Conservation (phyloP, 2,329 filamentous ascomycete genomes). For the Fusarium neocosmosporiellum region DNA sequence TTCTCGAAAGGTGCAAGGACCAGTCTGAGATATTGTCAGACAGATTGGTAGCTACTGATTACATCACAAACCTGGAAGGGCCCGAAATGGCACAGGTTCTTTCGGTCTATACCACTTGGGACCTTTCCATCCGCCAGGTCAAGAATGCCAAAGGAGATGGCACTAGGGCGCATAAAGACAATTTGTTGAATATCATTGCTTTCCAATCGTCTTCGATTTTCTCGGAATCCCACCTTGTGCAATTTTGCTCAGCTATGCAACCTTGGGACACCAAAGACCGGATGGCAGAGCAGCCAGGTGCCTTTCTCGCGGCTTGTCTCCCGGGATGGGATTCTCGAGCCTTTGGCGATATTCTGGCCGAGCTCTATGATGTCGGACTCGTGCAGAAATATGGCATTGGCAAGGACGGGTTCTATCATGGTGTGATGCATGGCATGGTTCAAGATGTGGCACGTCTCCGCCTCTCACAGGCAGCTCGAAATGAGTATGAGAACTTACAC, state of each 20-base stretch:
- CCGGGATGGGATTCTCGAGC: not conserved
- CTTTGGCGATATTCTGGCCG: not conserved
- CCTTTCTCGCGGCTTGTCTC: not conserved
- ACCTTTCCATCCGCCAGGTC: not conserved
- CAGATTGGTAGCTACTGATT: not conserved
- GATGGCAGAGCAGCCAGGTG: not conserved
- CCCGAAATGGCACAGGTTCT: not conserved
- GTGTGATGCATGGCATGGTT: not conserved
- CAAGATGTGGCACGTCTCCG: not conserved
- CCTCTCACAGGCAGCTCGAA: too few relatives aligned
- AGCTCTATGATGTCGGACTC: not conserved
- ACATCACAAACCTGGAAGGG: not conserved
- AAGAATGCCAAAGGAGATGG: not conserved
- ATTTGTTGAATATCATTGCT: not conserved
- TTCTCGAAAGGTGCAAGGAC: not conserved
- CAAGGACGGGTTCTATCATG: not conserved
- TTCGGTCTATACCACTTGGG: not conserved
- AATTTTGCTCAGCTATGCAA: not conserved
- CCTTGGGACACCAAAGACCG: not conserved
- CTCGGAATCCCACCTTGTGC: not conserved
- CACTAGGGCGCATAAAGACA: not conserved
- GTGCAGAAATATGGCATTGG: not conserved
- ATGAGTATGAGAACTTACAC: not conserved
- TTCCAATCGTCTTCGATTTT: not conserved
- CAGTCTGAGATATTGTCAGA: not conserved